A percentile compares a stretch with the other conserved stretches of the same genome.
Conservation (phyloP, 2,329 filamentous ascomycete species). For the Fusarium nelsonii region DNA sequence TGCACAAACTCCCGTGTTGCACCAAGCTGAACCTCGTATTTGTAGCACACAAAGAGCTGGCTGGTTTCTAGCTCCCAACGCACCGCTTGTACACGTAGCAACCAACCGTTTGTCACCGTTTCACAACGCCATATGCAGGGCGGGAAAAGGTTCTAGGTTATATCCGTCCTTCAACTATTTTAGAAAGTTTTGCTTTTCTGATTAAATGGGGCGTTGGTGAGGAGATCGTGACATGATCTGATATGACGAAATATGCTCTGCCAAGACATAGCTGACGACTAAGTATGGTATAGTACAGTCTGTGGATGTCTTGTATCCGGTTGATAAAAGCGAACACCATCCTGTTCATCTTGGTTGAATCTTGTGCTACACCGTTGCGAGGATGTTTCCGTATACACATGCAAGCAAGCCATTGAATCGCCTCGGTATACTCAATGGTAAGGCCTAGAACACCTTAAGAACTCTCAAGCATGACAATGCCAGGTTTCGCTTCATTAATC, state of each 20-base stretch:
- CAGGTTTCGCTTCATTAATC: too few relatives aligned
- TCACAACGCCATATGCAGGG: conserved; percentile 11
- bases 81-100: conserved; percentile 34
- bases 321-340: too few relatives aligned
- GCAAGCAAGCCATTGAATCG: too few relatives aligned
- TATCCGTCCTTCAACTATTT: not conserved
- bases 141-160: not conserved
- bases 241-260: not conserved
- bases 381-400: too few relatives aligned
- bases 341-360: too few relatives aligned
- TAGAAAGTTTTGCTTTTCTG: conserved; percentile 2
- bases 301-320: too few relatives aligned
- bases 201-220: conserved; percentile 7
- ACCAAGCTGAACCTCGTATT: conserved; percentile 40
- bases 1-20: conserved; percentile 35
- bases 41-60: conserved; percentile 4
- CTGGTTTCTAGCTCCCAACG: not conserved
- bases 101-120: not conserved
- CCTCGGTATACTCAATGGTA: too few relatives aligned
- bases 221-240: conserved; percentile 2
- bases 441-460: too few relatives aligned
- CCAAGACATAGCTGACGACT: not conserved
- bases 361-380: too few relatives aligned
- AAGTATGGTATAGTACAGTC: too few relatives aligned
- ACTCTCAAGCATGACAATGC: too few relatives aligned